Percentiles rank a stretch among this genome's conserved stretches.
phyloP scores from a whole-genome alignment of 768 basidiomycete genomes.

The Kwoniella sp. region DNA sequence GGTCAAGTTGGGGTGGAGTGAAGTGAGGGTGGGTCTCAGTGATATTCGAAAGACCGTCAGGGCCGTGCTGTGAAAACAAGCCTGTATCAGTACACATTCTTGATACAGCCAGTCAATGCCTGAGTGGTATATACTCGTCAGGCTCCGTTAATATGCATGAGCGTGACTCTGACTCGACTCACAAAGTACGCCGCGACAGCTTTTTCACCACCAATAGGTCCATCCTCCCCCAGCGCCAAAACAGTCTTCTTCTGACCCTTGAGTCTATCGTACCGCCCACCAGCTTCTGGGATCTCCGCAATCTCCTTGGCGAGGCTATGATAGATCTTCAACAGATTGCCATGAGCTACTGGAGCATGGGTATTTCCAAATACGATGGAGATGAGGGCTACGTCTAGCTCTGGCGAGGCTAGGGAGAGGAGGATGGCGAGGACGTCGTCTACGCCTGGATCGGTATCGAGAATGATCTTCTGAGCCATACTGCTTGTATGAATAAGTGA shows the following conservation, averaged over 20 bases:
- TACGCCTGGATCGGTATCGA: conserved; percentile 56
- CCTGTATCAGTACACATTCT: neutral
- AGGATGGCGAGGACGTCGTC: conserved; percentile 56
- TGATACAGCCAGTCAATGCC: too few relatives aligned
- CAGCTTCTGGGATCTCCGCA: conserved; percentile 62
- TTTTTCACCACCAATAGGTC: conserved; percentile 70
- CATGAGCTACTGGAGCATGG: conserved; percentile 57
- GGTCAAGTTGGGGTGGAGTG: conserved; percentile 34
- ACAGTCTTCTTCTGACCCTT: conserved; percentile 60
- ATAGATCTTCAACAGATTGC: conserved; percentile 76
- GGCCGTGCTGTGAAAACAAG: conserved; percentile 46
- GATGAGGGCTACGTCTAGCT: conserved; percentile 75
- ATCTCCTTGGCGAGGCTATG: conserved; percentile 63
- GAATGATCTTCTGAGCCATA: conserved; percentile 43
- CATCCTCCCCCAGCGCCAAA: conserved; percentile 66
- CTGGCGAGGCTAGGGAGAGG: conserved; percentile 60
- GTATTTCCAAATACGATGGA: conserved; percentile 67
- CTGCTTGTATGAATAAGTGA: neutral
- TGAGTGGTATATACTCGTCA: too few relatives aligned
- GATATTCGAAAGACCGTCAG: conserved; percentile 56
- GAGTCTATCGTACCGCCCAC: conserved; percentile 67
- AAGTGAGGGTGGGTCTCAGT: conserved; percentile 54
- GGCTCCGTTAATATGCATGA: neutral
- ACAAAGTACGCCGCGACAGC: conserved; percentile 79
- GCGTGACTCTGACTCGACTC: conserved; percentile 22